Conservation (phyloP, 2,329 filamentous ascomycete species). For the Colletotrichum phormii region DNA sequence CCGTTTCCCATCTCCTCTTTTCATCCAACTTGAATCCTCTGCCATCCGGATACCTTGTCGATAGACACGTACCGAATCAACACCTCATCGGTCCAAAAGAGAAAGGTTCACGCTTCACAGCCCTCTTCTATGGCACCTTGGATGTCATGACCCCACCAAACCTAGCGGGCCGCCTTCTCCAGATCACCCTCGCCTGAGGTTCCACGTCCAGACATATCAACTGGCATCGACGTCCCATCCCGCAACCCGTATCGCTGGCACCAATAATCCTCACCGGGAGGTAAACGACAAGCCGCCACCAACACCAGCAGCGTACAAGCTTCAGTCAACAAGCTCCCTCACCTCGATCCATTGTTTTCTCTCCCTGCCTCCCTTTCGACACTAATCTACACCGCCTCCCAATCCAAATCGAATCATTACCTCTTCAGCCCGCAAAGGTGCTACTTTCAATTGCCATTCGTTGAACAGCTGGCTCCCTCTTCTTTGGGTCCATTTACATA, state of each 20-base stretch:
- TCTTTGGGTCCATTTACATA: not conserved
- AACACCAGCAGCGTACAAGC: not conserved
- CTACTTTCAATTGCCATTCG: not conserved
- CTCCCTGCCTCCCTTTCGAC: not conserved
- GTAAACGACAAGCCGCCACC: not conserved
- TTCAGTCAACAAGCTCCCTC: not conserved
- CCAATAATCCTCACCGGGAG: not conserved
- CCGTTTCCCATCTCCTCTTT: not conserved
- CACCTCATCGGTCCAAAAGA: not conserved
- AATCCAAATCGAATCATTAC: not conserved
- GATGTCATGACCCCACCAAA: not conserved
- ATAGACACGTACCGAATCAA: not conserved
- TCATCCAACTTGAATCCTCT: not conserved
- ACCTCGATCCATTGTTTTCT: not conserved
- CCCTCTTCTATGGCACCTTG: not conserved
- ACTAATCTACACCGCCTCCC: constrained; percentile 7
- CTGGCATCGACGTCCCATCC: not conserved
- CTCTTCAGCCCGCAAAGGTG: not conserved
- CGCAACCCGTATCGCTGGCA: constrained; percentile 2
- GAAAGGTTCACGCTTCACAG: constrained; percentile 11
- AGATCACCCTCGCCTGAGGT: not conserved
- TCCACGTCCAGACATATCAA: not conserved
- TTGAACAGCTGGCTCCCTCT: not conserved
- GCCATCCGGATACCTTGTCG: not conserved
- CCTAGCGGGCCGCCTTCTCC: not conserved